Base-by-base conservation (phyloP, 164 flowering plant genomes). In the Umbellularia californica region DNA sequence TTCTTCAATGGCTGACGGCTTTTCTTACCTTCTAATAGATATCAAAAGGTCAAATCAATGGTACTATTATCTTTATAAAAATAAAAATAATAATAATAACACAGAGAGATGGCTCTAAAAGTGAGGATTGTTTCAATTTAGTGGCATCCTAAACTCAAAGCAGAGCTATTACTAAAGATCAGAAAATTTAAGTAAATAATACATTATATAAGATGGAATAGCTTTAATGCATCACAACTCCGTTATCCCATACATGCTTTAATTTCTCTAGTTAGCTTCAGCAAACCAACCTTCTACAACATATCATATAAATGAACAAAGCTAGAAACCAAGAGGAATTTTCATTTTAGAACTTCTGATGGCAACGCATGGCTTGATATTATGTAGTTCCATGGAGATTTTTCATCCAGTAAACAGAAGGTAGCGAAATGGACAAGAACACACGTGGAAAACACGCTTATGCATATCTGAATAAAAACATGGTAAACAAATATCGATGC, bases 1-100 rank as follows among this genome's bases (percentile, higher is more conserved):
- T 77, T 78, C 82, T 84, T 87, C 65, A 33, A 35, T 68, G 75
- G 74, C 74, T 52, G 76, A 72, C 77, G 78, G 75, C 83, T 80
- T 72, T 70, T 83, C 74, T 30, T 74, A 70, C 80, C 87, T 83
- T 75, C 72, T 70, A 75, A 72, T 33, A 72, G 55, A 5, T 15
- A 15, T 52, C 52, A 55, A n/a, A 17, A 35, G 17, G 35, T 20
- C 66, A 58, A 70, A 71, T 24, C 74, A 20, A 58, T n/a, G 15
- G 15, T 41, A 15, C 50, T 12, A 52, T 28, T 28, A 24, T 70
- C 14, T 19, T 28, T 12, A 24, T 5, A 70, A 12, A 52, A 24
- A 11, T 28, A 24, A 24, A 13, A 70, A 12, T 25, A 14, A 11
- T 19, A 24, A 24, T 5, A 70, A 12, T 17, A 24, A 11, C 10